Conservation (phyloP, 148 eudicot genomes). For the Rhododendron ovatum region DNA sequence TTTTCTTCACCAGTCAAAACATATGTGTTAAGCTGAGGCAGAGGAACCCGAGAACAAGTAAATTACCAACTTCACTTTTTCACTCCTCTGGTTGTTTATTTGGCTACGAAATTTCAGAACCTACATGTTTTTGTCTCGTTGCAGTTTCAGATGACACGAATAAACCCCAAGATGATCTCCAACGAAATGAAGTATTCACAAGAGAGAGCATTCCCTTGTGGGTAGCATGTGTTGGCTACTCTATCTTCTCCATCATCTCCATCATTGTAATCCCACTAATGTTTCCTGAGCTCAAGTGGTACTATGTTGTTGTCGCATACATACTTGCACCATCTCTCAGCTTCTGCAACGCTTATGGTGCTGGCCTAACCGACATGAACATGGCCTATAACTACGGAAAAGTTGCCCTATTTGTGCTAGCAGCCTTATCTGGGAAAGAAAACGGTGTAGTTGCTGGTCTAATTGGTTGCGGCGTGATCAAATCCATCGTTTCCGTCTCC, state of each 20-base stretch:
- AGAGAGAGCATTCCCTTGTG: slow-evolving; percentile 70
- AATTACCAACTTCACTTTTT: neutral
- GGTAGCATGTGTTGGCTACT: slow-evolving; percentile 67
- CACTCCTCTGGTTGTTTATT: neutral
- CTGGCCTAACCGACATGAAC: slow-evolving; percentile 89
- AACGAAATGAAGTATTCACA: slow-evolving; percentile 52
- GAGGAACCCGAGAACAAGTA: slow-evolving; percentile 38
- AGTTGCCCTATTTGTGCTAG: slow-evolving; percentile 80
- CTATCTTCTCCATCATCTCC: slow-evolving; percentile 51
- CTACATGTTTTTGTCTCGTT: neutral
- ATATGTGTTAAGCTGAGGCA: slow-evolving; percentile 35
- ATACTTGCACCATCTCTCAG: slow-evolving; percentile 71
- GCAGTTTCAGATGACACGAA: slow-evolving; percentile 38
- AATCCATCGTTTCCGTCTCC: slow-evolving; percentile 73
- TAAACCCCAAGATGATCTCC: slow-evolving; percentile 42
- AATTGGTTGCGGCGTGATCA: slow-evolving; percentile 76
- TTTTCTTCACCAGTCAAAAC: slow-evolving; percentile 39
- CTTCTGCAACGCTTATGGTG: slow-evolving; percentile 92
- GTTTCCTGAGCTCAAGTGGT: slow-evolving; percentile 87
- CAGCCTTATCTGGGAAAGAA: slow-evolving; percentile 47
- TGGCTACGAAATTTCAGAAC: neutral
- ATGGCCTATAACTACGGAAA: slow-evolving; percentile 94
- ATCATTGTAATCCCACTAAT: slow-evolving; percentile 60
- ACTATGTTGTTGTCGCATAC: slow-evolving; percentile 61
- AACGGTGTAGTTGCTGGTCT: slow-evolving; percentile 84